Conservation (phyloP, 139 green algal species). For the Mesostigma viride region DNA sequence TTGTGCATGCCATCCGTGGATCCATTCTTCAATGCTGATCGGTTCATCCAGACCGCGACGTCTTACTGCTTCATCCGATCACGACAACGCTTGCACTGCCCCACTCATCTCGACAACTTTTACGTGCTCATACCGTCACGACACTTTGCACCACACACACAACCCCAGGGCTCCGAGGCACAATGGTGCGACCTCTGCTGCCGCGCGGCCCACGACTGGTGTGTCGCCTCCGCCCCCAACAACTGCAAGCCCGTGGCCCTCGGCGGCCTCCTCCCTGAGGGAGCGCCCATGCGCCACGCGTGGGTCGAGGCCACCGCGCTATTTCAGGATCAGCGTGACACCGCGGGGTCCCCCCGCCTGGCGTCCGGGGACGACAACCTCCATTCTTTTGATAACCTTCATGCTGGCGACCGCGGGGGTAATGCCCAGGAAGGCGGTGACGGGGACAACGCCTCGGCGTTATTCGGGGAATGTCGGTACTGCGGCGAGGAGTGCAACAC, state of each 20-base stretch:
- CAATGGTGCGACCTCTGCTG: conserved; percentile 53
- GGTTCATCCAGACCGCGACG: no score
- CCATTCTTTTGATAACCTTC: background rate
- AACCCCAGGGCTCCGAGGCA: no score
- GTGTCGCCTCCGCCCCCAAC: conserved; percentile 28
- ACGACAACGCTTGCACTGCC: no score
- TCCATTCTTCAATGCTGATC: no score
- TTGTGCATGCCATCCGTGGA: no score
- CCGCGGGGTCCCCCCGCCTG: conserved; percentile 1
- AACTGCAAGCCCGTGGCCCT: conserved; percentile 35
- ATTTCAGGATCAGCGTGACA: conserved; percentile 29
- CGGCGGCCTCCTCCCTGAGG: background rate
- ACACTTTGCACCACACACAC: no score
- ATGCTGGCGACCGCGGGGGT: no score
- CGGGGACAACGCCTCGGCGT: no score
- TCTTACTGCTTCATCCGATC: no score
- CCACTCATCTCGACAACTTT: no score
- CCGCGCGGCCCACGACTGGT: conserved; percentile 45
- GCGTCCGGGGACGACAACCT: background rate
- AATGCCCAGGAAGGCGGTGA: no score
- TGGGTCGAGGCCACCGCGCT: conserved; percentile 20
- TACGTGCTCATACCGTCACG: no score
- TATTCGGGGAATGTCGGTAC: background rate
- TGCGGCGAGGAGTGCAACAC: conserved; percentile 26
- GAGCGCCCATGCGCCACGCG: conserved; percentile 13